These are phyloP conservation scores for Trichoderma afroharzianum DNA, from an alignment of 2,329 filamentous ascomycete species.

Conservation along the genomic window DNA sequence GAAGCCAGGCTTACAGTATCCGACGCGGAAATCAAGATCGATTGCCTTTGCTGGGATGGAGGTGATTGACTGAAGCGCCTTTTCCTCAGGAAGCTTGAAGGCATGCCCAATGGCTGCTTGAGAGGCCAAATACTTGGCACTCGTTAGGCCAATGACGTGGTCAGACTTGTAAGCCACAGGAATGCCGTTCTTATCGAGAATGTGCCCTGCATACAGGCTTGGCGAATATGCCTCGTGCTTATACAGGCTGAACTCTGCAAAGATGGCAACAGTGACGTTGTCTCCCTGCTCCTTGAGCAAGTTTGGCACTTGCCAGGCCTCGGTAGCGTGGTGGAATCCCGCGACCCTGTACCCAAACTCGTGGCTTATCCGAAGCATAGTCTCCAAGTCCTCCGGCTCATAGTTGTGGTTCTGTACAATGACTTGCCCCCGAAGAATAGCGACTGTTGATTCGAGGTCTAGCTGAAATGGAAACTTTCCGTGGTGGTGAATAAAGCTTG, in stretches of 20 bases:
- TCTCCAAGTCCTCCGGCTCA: slow-evolving; percentile 41
- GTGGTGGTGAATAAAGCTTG: background rate
- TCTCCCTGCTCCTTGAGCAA: slow-evolving; percentile 29
- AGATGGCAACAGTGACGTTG: slow-evolving; percentile 42
- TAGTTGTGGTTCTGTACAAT: slow-evolving; percentile 45
- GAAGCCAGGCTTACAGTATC: slow-evolving; percentile 42
- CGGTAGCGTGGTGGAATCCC: slow-evolving; percentile 17
- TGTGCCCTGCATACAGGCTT: slow-evolving; percentile 38
- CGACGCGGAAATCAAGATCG: slow-evolving; percentile 41
- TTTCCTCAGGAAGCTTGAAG: slow-evolving; percentile 27
- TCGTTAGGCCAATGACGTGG: slow-evolving; percentile 27
- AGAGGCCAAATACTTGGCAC: slow-evolving; percentile 40
- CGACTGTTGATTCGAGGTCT: slow-evolving; percentile 39
- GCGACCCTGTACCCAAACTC: slow-evolving; percentile 41
- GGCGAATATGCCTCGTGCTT: slow-evolving; percentile 41
- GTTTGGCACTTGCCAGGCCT: slow-evolving; percentile 16
- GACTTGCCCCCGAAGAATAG: slow-evolving; percentile 39
- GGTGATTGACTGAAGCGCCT: slow-evolving; percentile 31
- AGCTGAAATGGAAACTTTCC: slow-evolving; percentile 31
- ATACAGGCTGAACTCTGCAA: slow-evolving; percentile 40
- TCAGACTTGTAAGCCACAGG: slow-evolving; percentile 45
- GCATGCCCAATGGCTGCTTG: slow-evolving; percentile 39
- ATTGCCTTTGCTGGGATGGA: slow-evolving; percentile 44
- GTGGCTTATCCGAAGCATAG: slow-evolving; percentile 40
- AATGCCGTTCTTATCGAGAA: slow-evolving; percentile 38